Conservation (phyloP, 148 eudicot species). For the Rhododendron kiyosumense region DNA sequence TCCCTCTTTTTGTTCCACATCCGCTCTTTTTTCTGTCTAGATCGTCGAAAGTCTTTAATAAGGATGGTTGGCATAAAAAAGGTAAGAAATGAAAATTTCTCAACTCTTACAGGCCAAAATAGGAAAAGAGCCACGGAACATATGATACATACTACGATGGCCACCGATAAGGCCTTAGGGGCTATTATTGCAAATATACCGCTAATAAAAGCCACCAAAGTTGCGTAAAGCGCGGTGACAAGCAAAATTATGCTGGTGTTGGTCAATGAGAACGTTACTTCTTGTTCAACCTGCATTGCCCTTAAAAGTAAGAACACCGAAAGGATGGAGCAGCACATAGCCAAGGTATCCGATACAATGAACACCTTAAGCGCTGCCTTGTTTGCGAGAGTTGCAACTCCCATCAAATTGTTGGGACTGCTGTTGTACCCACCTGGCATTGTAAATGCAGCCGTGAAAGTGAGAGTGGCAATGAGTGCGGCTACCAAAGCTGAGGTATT, state of each 20-base stretch:
- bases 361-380: neutral
- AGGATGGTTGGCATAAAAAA: too few relatives aligned
- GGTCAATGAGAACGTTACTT: neutral
- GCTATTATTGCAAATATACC: neutral
- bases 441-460: neutral
- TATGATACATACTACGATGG: neutral
- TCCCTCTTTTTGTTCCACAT: neutral
- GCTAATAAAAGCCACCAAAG: neutral
- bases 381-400: neutral
- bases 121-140: neutral
- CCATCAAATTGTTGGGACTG: neutral
- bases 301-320: neutral
- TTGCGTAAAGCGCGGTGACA: neutral
- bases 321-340: neutral
- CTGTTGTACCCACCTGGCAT: neutral
- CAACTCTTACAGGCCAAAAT: too few relatives aligned
- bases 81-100: too few relatives aligned
- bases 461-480: neutral
- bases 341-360: neutral
- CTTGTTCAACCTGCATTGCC: accelerated
- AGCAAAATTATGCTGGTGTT: accelerated
- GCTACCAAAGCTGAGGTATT: neutral
- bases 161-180: neutral
- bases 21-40: accelerated
- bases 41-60: too few relatives aligned